Conservation (phyloP, 2,329 filamentous ascomycete species). For the Ceratocystis cubensis region DNA sequence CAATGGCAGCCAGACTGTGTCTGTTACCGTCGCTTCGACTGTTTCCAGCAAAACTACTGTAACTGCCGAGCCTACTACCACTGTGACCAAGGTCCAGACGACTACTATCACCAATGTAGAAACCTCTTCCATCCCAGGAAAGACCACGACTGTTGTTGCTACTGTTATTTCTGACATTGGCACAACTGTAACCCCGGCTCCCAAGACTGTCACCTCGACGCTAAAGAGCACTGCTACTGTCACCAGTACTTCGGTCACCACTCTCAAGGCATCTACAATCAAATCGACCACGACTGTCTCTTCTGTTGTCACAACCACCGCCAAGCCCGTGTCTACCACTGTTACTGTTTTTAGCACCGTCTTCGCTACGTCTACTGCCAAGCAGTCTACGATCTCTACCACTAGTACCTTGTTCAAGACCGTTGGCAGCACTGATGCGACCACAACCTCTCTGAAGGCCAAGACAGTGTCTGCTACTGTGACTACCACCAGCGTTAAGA, state of each 20-base stretch:
- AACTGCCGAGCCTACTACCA: not conserved
- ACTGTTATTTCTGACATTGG: conserved; percentile 4
- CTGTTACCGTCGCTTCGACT: conserved; percentile 4
- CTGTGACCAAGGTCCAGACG: conserved; percentile 5
- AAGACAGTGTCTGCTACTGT: not conserved
- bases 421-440: conserved; percentile 11
- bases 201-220: conserved; percentile 2
- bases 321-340: not conserved
- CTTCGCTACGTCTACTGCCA: not conserved
- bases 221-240: conserved; percentile 3
- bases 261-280: conserved; percentile 12
- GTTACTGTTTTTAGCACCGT: not conserved
- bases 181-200: not conserved
- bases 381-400: not conserved
- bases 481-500: conserved; percentile 2
- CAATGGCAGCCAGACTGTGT: not conserved
- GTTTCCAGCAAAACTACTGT: not conserved
- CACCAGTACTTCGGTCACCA: not conserved
- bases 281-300: conserved; percentile 7
- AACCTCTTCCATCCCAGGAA: not conserved
- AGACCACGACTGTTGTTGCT: conserved; percentile 7
- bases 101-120: not conserved
- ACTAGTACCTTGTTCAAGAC: conserved; percentile 11
- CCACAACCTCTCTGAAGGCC: conserved; percentile 10
- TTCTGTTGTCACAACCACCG: not conserved